Percentiles rank a stretch among this genome's conserved stretches.
Evolutionary conservation across 1,284 basidiomycete genomes (phyloP).

Genomic region (Pseudozyma tsukubaensis): DNA sequence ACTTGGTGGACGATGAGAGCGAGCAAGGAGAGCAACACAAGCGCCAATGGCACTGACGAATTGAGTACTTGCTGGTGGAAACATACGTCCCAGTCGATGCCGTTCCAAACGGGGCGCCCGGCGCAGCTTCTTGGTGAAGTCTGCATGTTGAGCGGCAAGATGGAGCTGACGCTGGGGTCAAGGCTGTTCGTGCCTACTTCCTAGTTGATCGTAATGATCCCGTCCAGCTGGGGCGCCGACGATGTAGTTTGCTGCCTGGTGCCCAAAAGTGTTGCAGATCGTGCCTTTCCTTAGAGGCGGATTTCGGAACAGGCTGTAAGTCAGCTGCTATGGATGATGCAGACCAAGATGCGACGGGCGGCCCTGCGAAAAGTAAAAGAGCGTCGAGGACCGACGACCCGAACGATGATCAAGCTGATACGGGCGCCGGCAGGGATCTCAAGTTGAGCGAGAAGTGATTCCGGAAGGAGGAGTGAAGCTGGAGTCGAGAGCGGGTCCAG

Average conservation of each 20-base stretch:
- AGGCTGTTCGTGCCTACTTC: too few species aligned
- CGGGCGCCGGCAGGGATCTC: constrained; percentile 20
- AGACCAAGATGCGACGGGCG: background rate
- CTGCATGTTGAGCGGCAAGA: constrained; percentile 10
- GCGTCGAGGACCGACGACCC: constrained; percentile 35
- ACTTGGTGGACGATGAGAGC: constrained; percentile 37
- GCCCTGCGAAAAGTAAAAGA: constrained; percentile 9
- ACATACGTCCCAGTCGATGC: constrained; percentile 49
- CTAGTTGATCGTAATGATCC: too few species aligned
- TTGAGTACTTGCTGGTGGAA: constrained; percentile 51
- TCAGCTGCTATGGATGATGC: background rate
- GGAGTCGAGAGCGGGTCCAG: background rate
- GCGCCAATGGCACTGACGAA: constrained; percentile 33
- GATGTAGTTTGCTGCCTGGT: too few species aligned
- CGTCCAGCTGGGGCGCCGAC: too few species aligned
- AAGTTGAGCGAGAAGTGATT: background rate
- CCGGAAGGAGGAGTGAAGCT: background rate
- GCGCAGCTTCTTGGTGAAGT: constrained; percentile 18
- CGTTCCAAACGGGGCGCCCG: constrained; percentile 40
- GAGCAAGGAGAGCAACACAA: constrained; percentile 38
- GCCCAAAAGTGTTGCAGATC: too few species aligned
- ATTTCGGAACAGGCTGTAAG: background rate
- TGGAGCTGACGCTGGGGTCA: background rate
- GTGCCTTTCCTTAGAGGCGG: too few species aligned
- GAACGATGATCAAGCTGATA: constrained; percentile 12